Conservation (phyloP, 192 early-diverging fungal genomes). For the Backusella liffmaniae region DNA sequence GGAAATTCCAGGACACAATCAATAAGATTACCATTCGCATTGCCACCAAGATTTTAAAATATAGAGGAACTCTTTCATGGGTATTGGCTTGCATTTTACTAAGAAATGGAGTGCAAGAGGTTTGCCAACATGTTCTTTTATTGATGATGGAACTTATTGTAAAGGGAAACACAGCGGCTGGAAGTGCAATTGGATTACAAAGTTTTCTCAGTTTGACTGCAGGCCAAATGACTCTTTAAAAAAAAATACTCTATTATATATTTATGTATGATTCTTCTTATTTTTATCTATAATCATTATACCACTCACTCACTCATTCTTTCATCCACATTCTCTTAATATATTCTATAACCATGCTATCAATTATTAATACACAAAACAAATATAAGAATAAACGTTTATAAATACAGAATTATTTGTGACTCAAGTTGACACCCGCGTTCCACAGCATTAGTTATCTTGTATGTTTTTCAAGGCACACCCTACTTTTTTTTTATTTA, state of each 20-base stretch:
- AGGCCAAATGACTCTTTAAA: constrained; percentile 2
- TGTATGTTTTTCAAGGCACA: neutral
- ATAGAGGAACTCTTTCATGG: constrained; percentile 6
- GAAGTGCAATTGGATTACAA: neutral
- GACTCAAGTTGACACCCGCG: neutral
- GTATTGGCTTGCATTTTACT: neutral
- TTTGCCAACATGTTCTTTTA: constrained; percentile 1
- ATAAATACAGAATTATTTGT: neutral
- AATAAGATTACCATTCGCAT: neutral
- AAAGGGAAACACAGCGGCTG: neutral
- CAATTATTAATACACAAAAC: too few relatives aligned
- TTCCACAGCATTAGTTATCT: neutral
- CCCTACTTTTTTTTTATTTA: neutral
- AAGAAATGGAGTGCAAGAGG: constrained; percentile 6
- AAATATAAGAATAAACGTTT: too few relatives aligned
- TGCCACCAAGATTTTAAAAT: neutral
- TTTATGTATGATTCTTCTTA: neutral
- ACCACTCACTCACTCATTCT: neutral
- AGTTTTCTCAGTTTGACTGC: constrained; percentile 1
- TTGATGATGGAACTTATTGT: constrained; percentile 10
- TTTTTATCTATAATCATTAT: neutral
- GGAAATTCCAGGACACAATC: neutral
- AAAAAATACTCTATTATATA: neutral
- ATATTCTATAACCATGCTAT: neutral
- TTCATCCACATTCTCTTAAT: neutral